Evolutionary conservation across 495 filamentous ascomycete genomes (phyloP).

Genomic region (Halenospora varia): DNA sequence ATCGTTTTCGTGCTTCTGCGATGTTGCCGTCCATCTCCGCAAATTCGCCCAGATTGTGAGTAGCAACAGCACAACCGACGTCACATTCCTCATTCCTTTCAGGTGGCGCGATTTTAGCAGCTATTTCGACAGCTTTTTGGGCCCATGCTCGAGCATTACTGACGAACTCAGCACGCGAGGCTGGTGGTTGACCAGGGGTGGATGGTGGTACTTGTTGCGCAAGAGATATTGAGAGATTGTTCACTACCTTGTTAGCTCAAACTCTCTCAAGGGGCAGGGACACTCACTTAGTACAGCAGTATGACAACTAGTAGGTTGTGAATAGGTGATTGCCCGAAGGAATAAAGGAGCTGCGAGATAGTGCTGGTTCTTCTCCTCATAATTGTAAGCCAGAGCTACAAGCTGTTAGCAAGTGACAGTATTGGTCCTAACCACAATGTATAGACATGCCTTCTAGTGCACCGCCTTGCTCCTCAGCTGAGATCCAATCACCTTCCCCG

Average conservation of each 20-base stretch:
- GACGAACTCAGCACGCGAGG: conserved; percentile 48
- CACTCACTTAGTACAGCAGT: conserved; percentile 66
- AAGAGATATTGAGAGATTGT: conserved; percentile 64
- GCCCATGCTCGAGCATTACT: conserved; percentile 69
- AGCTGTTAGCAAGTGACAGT: conserved; percentile 8
- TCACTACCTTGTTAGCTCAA: conserved; percentile 43
- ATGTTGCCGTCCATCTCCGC: conserved; percentile 63
- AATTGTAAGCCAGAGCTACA: conserved; percentile 66
- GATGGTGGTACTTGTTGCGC: conserved; percentile 56
- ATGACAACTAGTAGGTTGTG: conserved; percentile 50
- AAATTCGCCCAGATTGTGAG: conserved; percentile 81
- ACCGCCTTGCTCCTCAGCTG: conserved; percentile 63
- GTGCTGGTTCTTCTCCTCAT: conserved; percentile 61
- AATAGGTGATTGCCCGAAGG: conserved; percentile 74
- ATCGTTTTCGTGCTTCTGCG: conserved; percentile 58
- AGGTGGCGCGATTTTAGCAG: conserved; percentile 48
- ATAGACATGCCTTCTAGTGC: conserved; percentile 59
- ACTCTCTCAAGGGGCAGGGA: background rate
- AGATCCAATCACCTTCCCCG: conserved; percentile 72
- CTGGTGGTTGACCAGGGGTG: conserved; percentile 27
- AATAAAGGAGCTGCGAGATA: conserved; percentile 85
- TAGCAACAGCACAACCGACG: conserved; percentile 76
- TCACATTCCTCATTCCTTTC: conserved; percentile 79
- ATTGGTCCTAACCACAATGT: background rate
- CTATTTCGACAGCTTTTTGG: conserved; percentile 62